A percentile compares a stretch with the other conserved stretches of the same genome.
phyloP scores from a whole-genome alignment of 257 asterid species.

The Prunella vulgaris region DNA sequence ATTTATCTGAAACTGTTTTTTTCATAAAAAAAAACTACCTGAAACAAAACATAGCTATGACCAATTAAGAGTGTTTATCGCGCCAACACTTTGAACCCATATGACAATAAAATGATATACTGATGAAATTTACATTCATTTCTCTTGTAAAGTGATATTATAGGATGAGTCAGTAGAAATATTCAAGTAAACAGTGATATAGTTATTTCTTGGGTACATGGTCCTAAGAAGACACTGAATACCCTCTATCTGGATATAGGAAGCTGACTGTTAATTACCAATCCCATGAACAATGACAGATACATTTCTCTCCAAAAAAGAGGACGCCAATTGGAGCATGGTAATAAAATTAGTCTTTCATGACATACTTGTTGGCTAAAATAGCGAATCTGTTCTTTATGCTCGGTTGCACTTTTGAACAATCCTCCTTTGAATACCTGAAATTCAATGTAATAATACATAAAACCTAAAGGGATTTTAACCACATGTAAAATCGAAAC shows the following conservation, averaged over 20 bases:
- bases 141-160: not conserved
- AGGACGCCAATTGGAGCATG: not conserved
- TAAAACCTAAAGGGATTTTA: not conserved
- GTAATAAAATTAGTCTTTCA: not conserved
- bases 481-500: not conserved
- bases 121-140: not conserved
- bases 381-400: conserved; percentile 85
- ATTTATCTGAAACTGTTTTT: too few species aligned
- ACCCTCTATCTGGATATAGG: not conserved
- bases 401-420: conserved; percentile 94
- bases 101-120: not conserved
- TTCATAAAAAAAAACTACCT: too few species aligned
- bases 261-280: not conserved
- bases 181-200: not conserved
- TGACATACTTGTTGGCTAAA: conserved; percentile 80
- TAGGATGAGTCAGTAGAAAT: not conserved
- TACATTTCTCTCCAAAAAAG: not conserved
- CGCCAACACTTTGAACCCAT: not conserved
- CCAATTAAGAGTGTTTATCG: not conserved
- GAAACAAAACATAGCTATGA: not conserved
- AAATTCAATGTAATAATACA: not conserved
- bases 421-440: conserved; percentile 97
- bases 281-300: not conserved
- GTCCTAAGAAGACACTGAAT: not conserved
- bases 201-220: not conserved